Evolutionary conservation across 768 basidiomycete genomes (phyloP).

Genomic region (Tulasnella sp.): DNA sequence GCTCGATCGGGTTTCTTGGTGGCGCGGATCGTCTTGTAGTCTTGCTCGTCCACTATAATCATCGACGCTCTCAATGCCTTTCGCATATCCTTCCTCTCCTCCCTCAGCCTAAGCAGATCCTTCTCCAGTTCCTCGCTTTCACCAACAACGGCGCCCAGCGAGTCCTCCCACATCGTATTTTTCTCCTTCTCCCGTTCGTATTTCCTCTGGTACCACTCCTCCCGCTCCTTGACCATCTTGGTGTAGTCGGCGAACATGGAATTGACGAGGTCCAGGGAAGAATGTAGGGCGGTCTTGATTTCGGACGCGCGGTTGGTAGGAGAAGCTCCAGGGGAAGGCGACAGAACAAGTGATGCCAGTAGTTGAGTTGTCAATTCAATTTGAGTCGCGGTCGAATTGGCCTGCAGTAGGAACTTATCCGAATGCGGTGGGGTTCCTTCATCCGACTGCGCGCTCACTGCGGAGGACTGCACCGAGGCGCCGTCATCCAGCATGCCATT

Average conservation of each 20-base stretch:
- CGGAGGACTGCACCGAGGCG: conserved; percentile 21
- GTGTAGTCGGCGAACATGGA: conserved; percentile 63
- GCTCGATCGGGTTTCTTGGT: conserved; percentile 21
- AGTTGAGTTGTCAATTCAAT: conserved; percentile 72
- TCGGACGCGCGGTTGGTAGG: conserved; percentile 37
- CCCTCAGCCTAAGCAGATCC: conserved; percentile 55
- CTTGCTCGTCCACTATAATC: neutral
- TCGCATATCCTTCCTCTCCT: conserved; percentile 22
- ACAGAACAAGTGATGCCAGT: conserved; percentile 46
- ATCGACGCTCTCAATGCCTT: conserved; percentile 20
- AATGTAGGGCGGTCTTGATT: conserved; percentile 54
- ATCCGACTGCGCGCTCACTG: conserved; percentile 12
- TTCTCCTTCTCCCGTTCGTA: conserved; percentile 61
- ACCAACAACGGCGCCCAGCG: conserved; percentile 74
- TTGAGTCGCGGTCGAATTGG: conserved; percentile 67
- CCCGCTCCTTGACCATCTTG: conserved; percentile 69
- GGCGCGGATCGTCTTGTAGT: conserved; percentile 4
- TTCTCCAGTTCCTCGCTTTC: conserved; percentile 81
- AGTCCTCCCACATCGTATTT: conserved; percentile 83
- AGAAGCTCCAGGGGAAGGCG: conserved; percentile 35
- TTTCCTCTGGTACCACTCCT: conserved; percentile 69
- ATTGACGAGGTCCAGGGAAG: conserved; percentile 57
- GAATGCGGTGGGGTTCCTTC: conserved; percentile 53
- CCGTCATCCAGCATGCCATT: conserved; percentile 12
- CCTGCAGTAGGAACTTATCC: conserved; percentile 59